Percentiles rank a stretch among this genome's conserved stretches.
Conservation (phyloP, 495 filamentous ascomycete genomes). For the Hypoxylon trugodes region DNA sequence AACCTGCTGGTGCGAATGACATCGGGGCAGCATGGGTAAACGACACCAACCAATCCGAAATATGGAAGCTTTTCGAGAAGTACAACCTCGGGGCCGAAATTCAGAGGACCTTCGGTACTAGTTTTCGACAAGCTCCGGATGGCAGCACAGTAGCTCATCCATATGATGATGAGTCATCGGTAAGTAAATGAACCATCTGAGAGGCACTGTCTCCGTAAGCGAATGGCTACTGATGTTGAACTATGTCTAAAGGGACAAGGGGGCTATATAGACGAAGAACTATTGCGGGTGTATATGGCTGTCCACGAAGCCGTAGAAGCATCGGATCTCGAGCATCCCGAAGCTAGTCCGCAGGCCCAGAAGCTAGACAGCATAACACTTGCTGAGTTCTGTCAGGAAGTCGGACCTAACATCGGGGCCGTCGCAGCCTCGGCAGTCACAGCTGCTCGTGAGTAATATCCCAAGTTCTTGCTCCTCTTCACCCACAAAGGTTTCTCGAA, state of each 20-base stretch:
- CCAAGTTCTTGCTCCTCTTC: too few species aligned
- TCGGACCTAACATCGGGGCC: constrained; percentile 14
- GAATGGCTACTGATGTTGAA: neutral
- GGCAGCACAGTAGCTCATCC: constrained; percentile 36
- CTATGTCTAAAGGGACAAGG: neutral
- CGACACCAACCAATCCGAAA: constrained; percentile 54
- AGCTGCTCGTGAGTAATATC: too few species aligned
- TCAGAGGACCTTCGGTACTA: constrained; percentile 52
- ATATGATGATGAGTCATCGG: constrained; percentile 47
- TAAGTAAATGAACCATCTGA: constrained; percentile 18
- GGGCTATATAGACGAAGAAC: neutral
- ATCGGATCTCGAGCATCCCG: constrained; percentile 29
- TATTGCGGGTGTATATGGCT: constrained; percentile 7
- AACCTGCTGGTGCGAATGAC: constrained; percentile 46
- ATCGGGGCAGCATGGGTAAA: constrained; percentile 62
- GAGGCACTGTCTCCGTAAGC: neutral
- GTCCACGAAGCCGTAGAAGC: constrained; percentile 29
- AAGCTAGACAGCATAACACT: constrained; percentile 45
- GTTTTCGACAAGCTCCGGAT: constrained; percentile 43
- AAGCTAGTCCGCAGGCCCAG: constrained; percentile 32
- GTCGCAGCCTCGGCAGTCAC: constrained; percentile 45
- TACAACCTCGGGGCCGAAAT: constrained; percentile 49
- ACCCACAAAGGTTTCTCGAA: too few species aligned
- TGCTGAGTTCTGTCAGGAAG: constrained; percentile 29
- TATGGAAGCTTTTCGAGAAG: constrained; percentile 46